Evolutionary conservation across 2,329 filamentous ascomycete species (phyloP), one percentile per base, ranked within the genome.

Genomic region (Penicillium sp.): DNA sequence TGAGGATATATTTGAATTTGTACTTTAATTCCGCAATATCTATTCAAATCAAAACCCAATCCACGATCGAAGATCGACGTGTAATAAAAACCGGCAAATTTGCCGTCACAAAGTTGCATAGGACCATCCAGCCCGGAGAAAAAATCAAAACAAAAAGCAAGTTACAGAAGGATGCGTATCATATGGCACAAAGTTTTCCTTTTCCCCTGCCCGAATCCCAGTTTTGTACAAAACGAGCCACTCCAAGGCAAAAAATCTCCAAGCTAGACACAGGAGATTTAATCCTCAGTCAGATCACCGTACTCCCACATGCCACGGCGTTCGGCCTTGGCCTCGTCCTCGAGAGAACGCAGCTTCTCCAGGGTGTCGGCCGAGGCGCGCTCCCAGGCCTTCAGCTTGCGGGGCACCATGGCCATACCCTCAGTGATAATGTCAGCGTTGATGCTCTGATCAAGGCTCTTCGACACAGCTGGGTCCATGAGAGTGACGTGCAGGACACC

Each of bases 251-350:
- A 40, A 31, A 35, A 45, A 41, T 37, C 47, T 55, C 48, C 54
- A 46, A 60, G 37, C 37, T 47, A 54, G 46, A 55, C 15, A n/a
- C n/a, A 14, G 22, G 15, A 20, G 46, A 42, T 46, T 53, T 85
- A 92, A 69, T 96, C 91, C 79, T 96, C 92, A 14, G 91, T 96
- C 69, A 96, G 82, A 73, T 97, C 94, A 65, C 94, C 94, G 75
- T 97, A 99, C 82, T 99, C 94, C 92, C 93, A 99, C 84, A 96
- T 94, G 42, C 94, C 94, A 63, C 86, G 81, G 59, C 92, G 85
- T 54, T 87, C 86, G 53, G 84, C 80, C 83, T 95, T 96, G 4
- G 93, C 93, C 73, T 88, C 81, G 33, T 82, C 81, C 79, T 96
- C 88, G 49, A 88, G 84, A 73, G 88, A 83, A 69, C 84, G 87